Percentiles rank a stretch among this genome's conserved stretches.
phyloP scores from a whole-genome alignment of 2,329 filamentous ascomycete genomes.

The Colletotrichum sp. region DNA sequence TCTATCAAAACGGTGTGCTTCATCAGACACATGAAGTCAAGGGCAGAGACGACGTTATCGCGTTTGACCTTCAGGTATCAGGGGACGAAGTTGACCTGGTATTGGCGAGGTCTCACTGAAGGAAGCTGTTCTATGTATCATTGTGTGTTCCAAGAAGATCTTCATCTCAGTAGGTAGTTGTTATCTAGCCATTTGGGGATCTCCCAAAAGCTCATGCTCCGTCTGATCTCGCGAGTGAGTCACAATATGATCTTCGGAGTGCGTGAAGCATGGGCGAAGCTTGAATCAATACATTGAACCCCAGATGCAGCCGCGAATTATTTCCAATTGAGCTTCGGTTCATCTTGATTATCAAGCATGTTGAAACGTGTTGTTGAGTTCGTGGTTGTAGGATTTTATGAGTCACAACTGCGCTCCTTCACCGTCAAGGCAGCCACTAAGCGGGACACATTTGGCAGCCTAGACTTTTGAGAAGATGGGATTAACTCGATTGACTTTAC shows the following conservation, averaged over 20 bases:
- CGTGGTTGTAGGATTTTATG: not conserved
- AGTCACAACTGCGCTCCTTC: not conserved
- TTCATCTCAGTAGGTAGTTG: not conserved
- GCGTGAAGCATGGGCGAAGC: not conserved
- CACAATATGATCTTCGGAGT: not conserved
- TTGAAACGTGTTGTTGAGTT: not conserved
- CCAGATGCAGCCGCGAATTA: too few species aligned
- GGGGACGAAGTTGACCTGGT: not conserved
- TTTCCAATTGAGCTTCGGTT: too few species aligned
- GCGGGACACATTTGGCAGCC: not conserved
- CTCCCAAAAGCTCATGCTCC: too few species aligned
- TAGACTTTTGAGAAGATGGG: not conserved
- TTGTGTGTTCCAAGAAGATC: accelerated
- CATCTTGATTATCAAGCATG: not conserved
- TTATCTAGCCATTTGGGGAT: too few species aligned
- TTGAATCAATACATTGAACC: too few species aligned
- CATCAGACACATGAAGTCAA: accelerated
- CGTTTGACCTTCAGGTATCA: not conserved
- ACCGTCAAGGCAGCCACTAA: not conserved
- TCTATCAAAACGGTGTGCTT: not conserved
- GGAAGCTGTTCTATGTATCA: not conserved
- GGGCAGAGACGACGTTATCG: not conserved
- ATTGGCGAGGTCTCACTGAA: not conserved
- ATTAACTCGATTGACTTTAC: not conserved
- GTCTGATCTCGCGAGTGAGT: accelerated